Evolutionary conservation across 176 grass and related monocot genomes (phyloP).

Genomic region (Poa pratensis): DNA sequence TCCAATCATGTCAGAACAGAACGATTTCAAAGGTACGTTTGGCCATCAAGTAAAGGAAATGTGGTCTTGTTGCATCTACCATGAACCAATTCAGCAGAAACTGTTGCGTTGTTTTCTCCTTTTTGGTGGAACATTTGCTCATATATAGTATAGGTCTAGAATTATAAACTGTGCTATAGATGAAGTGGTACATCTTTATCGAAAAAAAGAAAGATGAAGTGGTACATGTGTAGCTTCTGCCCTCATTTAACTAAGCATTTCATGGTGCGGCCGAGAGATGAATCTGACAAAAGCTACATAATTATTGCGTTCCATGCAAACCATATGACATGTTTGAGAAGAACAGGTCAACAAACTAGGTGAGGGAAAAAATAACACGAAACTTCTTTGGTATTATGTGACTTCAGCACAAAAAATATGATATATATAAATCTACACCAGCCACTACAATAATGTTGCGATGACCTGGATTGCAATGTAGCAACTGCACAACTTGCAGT

Average conservation of each 20-base stretch:
- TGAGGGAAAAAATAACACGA: background rate
- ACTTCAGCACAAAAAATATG: background rate
- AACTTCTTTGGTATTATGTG: background rate
- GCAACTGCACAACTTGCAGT: slow-evolving; percentile 29
- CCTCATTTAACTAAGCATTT: background rate
- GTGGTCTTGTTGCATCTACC: background rate
- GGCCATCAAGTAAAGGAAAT: background rate
- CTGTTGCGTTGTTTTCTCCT: background rate
- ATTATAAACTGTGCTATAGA: background rate
- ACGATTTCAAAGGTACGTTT: background rate
- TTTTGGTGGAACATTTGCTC: background rate
- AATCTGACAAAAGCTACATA: background rate
- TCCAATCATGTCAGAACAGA: background rate
- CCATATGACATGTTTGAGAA: background rate
- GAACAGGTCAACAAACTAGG: background rate
- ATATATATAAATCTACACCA: background rate
- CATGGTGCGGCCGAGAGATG: background rate
- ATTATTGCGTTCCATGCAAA: background rate
- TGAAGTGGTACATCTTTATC: background rate
- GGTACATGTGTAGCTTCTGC: background rate
- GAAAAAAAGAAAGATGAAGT: too few relatives aligned
- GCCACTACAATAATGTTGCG: slow-evolving; percentile 20
- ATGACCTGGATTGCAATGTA: slow-evolving; percentile 3
- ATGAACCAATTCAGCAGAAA: background rate
- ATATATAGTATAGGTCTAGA: too few relatives aligned